A percentile compares a stretch with the other conserved stretches of the same genome.
These are phyloP conservation scores for Umbellularia californica DNA, from an alignment of 164 flowering plant genomes.

Conservation along the genomic window DNA sequence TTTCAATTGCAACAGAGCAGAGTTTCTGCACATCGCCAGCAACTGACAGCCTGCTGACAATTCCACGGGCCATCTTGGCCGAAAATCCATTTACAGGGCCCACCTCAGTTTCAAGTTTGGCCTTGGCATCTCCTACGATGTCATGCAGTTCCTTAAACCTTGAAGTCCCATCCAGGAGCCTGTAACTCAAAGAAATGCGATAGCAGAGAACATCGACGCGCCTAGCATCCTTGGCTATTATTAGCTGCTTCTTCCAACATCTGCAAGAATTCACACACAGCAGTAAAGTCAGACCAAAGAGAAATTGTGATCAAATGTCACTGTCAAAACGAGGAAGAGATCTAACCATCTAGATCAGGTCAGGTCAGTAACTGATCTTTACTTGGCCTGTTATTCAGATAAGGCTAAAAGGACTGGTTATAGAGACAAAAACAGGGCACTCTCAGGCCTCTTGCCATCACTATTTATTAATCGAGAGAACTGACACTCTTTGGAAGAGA, in stretches of 20 bases:
- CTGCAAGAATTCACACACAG: constrained; percentile 33
- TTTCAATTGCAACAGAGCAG: constrained; percentile 77
- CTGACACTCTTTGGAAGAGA: too few species aligned
- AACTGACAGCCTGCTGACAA: constrained; percentile 88
- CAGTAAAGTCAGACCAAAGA: constrained; percentile 16
- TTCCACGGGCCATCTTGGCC: constrained; percentile 79
- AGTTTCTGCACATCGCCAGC: constrained; percentile 79
- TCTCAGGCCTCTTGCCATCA: too few species aligned
- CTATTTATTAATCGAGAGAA: too few species aligned
- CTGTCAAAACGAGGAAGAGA: too few species aligned
- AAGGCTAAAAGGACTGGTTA: too few species aligned
- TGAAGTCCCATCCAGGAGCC: constrained; percentile 85
- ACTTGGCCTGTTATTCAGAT: too few species aligned
- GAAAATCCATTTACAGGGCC: constrained; percentile 82
- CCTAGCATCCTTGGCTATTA: constrained; percentile 85
- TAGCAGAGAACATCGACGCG: constrained; percentile 85
- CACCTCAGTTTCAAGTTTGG: constrained; percentile 82
- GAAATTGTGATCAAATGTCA: not conserved
- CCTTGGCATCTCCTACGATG: constrained; percentile 62
- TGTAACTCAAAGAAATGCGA: constrained; percentile 78
- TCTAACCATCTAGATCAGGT: too few species aligned
- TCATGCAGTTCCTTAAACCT: constrained; percentile 71
- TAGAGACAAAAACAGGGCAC: too few species aligned
- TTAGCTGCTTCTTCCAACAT: constrained; percentile 87
- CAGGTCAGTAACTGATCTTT: too few species aligned